Evolutionary conservation across 2,329 filamentous ascomycete genomes (phyloP).

Genomic region (Bisporella sp.): DNA sequence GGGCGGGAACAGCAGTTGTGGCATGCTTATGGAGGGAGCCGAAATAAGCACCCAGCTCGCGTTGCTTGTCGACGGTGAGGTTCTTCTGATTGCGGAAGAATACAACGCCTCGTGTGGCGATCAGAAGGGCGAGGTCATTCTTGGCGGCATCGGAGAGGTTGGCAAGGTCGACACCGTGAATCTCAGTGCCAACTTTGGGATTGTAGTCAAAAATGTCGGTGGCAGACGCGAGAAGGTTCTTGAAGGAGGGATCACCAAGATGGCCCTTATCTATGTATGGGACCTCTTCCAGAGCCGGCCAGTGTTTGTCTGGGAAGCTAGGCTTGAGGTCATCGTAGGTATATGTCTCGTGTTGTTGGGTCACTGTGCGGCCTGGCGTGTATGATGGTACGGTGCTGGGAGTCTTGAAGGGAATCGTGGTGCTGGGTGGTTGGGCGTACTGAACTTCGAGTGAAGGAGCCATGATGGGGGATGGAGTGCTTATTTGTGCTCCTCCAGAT

Average conservation of each 20-base stretch:
- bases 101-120: conserved; percentile 48
- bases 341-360: conserved; percentile 40
- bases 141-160: conserved; percentile 37
- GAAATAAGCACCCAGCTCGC: conserved; percentile 44
- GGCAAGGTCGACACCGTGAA: conserved; percentile 36
- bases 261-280: conserved; percentile 47
- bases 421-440: conserved; percentile 4
- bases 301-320: conserved; percentile 44
- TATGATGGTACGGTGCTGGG: conserved; percentile 9
- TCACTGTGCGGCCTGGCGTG: conserved; percentile 37
- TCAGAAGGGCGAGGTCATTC: conserved; percentile 43
- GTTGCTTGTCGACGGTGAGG: conserved; percentile 45
- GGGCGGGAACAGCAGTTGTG: conserved; percentile 43
- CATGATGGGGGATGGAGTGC: conserved; percentile 4
- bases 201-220: conserved; percentile 49
- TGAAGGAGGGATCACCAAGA: conserved; percentile 45
- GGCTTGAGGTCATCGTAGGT: conserved; percentile 45
- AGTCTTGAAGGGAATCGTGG: conserved; percentile 3
- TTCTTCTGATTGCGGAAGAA: conserved; percentile 50
- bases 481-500: too few relatives aligned
- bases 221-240: conserved; percentile 42
- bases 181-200: conserved; percentile 32
- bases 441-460: conserved; percentile 13
- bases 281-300: conserved; percentile 40
- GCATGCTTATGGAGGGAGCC: conserved; percentile 48